Evolutionary conservation across 495 filamentous ascomycete genomes (phyloP).

Genomic region (Podospora conica): DNA sequence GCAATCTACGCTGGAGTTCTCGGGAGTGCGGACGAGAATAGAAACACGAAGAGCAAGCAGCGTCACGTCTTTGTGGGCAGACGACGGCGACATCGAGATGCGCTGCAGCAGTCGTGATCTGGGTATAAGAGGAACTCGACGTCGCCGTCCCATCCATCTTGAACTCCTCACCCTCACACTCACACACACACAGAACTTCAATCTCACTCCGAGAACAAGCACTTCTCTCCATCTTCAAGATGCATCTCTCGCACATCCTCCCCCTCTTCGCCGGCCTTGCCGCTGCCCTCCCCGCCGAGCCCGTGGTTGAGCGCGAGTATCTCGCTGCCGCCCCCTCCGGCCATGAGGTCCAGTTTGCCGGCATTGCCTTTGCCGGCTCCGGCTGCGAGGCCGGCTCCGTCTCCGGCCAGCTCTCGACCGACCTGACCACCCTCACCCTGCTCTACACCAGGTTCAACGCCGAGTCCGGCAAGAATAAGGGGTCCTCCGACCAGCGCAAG

Average conservation of each 20-base stretch:
- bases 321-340: conserved; percentile 17
- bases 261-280: conserved; percentile 15
- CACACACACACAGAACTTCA: background rate
- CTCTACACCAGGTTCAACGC: conserved; percentile 44
- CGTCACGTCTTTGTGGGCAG: background rate
- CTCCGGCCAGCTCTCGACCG: conserved; percentile 34
- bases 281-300: background rate
- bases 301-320: background rate
- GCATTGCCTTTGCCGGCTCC: conserved; percentile 43
- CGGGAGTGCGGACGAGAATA: conserved; percentile 5
- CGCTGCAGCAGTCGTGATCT: background rate
- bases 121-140: background rate
- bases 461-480: conserved; percentile 36
- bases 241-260: conserved; percentile 12
- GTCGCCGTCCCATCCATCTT: background rate
- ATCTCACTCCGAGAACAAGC: background rate
- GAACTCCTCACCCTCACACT: background rate
- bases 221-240: background rate
- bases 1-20: background rate
- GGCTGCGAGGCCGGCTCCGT: conserved; percentile 44
- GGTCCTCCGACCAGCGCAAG: conserved; percentile 36
- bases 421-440: conserved; percentile 42
- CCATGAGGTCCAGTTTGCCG: conserved; percentile 31
- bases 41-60: background rate
- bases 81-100: background rate